Conservation (phyloP, 495 filamentous ascomycete genomes). For the Lepraria neglecta region DNA sequence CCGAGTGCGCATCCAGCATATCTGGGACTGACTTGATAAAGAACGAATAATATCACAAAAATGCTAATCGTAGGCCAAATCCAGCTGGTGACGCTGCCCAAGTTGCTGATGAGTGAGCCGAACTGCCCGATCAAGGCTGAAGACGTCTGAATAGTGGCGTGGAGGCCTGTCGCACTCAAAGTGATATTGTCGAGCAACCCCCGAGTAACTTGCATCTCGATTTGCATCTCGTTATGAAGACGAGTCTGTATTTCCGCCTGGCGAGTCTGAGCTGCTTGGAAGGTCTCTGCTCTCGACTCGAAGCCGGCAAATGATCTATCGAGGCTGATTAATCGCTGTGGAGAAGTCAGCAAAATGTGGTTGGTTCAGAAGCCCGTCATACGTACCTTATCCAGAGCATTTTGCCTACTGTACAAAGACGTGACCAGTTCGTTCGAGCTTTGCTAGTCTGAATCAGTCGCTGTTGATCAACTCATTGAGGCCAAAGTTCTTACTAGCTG, state of each 20-base stretch:
- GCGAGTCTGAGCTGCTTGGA: slow-evolving; percentile 37
- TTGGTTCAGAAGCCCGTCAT: neutral
- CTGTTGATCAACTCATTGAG: slow-evolving; percentile 25
- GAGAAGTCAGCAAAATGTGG: slow-evolving; percentile 16
- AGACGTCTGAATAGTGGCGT: slow-evolving; percentile 17
- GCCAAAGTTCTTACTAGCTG: slow-evolving; percentile 33
- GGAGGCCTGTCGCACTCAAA: slow-evolving; percentile 38
- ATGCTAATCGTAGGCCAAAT: neutral
- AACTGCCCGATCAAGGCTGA: neutral
- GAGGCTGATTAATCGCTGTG: slow-evolving; percentile 37
- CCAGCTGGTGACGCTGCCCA: neutral
- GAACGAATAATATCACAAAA: slow-evolving; percentile 4
- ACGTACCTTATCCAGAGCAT: slow-evolving; percentile 22
- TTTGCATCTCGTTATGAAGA: slow-evolving; percentile 35
- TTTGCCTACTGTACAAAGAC: slow-evolving; percentile 22
- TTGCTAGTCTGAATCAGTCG: slow-evolving; percentile 31
- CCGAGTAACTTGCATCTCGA: slow-evolving; percentile 35
- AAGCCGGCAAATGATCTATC: slow-evolving; percentile 36
- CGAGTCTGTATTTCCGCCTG: slow-evolving; percentile 38
- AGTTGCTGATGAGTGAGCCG: neutral
- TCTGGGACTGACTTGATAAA: slow-evolving; percentile 8
- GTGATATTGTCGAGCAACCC: slow-evolving; percentile 38
- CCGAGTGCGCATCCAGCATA: slow-evolving; percentile 4
- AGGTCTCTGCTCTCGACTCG: slow-evolving; percentile 32
- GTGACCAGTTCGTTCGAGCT: slow-evolving; percentile 29